Percentiles rank a stretch among this genome's conserved stretches.
Conservation (phyloP, 2,329 filamentous ascomycete species). For the Moelleriella libera region DNA sequence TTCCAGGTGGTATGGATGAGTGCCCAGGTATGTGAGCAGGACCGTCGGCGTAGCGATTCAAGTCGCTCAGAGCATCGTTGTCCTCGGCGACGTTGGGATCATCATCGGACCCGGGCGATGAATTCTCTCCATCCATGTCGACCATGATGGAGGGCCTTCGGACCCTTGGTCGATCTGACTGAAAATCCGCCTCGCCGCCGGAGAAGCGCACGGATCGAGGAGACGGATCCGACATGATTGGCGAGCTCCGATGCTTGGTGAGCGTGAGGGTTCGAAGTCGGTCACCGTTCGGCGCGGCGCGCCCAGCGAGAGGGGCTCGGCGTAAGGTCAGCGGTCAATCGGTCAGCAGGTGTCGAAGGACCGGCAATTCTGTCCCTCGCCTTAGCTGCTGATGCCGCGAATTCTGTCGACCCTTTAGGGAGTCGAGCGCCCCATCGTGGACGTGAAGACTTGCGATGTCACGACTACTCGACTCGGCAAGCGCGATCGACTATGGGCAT, state of each 20-base stretch:
- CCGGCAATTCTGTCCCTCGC: not conserved
- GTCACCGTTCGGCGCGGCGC: not conserved
- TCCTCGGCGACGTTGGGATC: conserved; percentile 32
- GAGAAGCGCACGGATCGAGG: conserved; percentile 44
- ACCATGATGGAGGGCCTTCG: conserved; percentile 16
- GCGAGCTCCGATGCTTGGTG: not conserved
- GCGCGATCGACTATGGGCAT: not conserved
- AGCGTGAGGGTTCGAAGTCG: not conserved
- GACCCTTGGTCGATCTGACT: conserved; percentile 26
- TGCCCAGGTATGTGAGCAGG: conserved; percentile 15
- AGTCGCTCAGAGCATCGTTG: conserved; percentile 31
- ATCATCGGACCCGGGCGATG: conserved; percentile 14
- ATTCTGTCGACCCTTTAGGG: not conserved
- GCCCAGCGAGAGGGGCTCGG: conserved; percentile 3
- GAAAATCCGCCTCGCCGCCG: conserved; percentile 28
- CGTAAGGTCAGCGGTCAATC: conserved; percentile 3
- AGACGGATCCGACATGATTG: conserved; percentile 30
- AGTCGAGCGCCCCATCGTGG: not conserved
- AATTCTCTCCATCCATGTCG: conserved; percentile 13
- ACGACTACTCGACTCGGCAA: not conserved
- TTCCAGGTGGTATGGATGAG: conserved; percentile 22
- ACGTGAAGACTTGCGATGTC: not conserved
- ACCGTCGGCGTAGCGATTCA: conserved; percentile 28
- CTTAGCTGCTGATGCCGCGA: not conserved
- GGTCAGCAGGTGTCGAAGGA: not conserved